Evolutionary conservation across 2,329 filamentous ascomycete species (phyloP), one percentile per base, ranked within the genome.

Genomic region (Gliomastix tumulicola): DNA sequence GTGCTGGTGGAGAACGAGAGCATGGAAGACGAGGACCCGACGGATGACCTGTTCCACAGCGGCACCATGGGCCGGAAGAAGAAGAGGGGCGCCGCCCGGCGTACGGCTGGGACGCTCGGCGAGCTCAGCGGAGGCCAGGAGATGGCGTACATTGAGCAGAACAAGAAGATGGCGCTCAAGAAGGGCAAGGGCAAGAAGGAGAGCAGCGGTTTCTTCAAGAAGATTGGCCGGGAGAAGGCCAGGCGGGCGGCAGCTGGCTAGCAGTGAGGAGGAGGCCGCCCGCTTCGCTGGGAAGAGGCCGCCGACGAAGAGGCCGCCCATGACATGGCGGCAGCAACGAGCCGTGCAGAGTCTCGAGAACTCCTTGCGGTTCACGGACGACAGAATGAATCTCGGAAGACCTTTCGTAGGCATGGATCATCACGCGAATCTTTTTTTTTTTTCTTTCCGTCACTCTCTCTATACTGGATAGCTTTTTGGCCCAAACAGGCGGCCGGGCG

Each of bases 71-170:
- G 73, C 55, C 49, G 67, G 49, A 56, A 65, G 20, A 58, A 55
- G 48, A 59, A 65, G 55, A 82, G 75, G 60, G 66, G 60, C n/a
- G 76, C 67, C 3, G 84, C 82, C 2, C 78, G 82, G 45, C 76
- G 92, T 41, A 94, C 84, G 20, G 92, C 89, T 1, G 90, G 88
- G 18, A 88, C 81, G 11, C 69, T 98, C 38, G 83, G 82, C 35
- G 89, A 94, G 49, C 71, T 96, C 38, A 88, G 85, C 38, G 92
- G 92, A 39, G 92, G 89, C 1, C 86, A 94, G 55, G 87, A 94
- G 55, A 97, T 98, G 92, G 89, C 90, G n/a, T 97, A 90, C 56
- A 79, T 88, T 39, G 86, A 90, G 59, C 82, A 86, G 60, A 88
- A 86, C 59, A 83, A 81, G 66, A 79, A 72, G 49, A 70, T 73